These are phyloP conservation scores for Lecanicillium sp. DNA, from an alignment of 2,329 filamentous ascomycete genomes.

Conservation along the genomic window DNA sequence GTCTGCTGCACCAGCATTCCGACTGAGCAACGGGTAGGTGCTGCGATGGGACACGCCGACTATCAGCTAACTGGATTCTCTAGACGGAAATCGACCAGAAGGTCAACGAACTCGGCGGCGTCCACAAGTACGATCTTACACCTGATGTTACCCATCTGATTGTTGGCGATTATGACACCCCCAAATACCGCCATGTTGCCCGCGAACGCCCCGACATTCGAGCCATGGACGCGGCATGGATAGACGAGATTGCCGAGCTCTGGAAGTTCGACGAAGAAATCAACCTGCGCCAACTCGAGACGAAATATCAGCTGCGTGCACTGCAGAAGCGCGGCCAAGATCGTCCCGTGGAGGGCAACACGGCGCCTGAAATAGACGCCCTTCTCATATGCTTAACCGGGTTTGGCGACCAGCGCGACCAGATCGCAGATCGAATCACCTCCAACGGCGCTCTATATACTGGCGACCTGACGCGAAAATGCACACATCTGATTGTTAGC, in stretches of 20 bases:
- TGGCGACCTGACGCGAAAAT: conserved; percentile 76
- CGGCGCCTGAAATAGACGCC: conserved; percentile 22
- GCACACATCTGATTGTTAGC: conserved; percentile 82
- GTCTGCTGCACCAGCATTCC: conserved; percentile 85
- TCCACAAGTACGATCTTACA: conserved; percentile 87
- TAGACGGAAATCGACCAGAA: conserved; percentile 54
- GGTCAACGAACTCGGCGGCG: conserved; percentile 75
- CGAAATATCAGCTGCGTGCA: conserved; percentile 55
- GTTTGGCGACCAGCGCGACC: conserved; percentile 58
- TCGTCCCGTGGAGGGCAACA: conserved; percentile 22
- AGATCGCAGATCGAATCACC: conserved; percentile 61
- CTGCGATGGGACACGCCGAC: conserved; percentile 4
- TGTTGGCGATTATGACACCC: conserved; percentile 80
- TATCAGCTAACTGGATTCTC: neutral
- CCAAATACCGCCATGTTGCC: conserved; percentile 94
- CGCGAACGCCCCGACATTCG: conserved; percentile 80
- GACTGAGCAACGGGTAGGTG: conserved; percentile 67
- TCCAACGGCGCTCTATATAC: conserved; percentile 77
- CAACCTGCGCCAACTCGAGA: conserved; percentile 64
- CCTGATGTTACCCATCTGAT: conserved; percentile 92
- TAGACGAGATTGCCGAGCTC: conserved; percentile 68
- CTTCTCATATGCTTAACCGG: conserved; percentile 52
- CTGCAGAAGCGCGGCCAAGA: conserved; percentile 50
- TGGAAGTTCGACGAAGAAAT: conserved; percentile 82
- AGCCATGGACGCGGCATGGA: conserved; percentile 76